Conservation (phyloP, 2,329 filamentous ascomycete genomes). For the Dendryphion nanum region DNA sequence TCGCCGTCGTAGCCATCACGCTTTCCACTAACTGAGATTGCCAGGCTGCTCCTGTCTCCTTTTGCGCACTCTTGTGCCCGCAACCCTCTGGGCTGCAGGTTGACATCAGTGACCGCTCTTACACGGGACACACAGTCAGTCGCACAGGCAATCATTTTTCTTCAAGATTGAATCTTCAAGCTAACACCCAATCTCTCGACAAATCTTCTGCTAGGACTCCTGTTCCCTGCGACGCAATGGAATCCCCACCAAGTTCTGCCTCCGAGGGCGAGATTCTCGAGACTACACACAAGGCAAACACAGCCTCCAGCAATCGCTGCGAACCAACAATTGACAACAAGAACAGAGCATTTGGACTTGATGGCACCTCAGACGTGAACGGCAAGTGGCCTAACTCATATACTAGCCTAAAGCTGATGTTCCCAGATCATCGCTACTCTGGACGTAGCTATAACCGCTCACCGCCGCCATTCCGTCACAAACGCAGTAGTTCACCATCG, state of each 20-base stretch:
- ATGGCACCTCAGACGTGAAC: conserved; percentile 25
- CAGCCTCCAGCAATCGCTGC: conserved; percentile 19
- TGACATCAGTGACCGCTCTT: conserved; percentile 10
- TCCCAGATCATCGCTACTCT: neutral
- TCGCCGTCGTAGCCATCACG: no score
- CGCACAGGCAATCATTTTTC: conserved; percentile 30
- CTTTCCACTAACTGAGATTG: no score
- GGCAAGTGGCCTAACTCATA: conserved; percentile 6
- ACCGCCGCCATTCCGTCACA: conserved; percentile 24
- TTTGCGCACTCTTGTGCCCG: conserved; percentile 25
- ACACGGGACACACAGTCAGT: conserved; percentile 37
- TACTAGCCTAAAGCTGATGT: neutral
- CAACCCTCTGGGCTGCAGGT: conserved; percentile 1
- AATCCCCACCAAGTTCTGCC: conserved; percentile 24
- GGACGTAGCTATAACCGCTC: conserved; percentile 15
- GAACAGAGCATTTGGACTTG: conserved; percentile 27
- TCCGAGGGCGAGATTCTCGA: conserved; percentile 31
- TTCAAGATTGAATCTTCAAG: conserved; percentile 23
- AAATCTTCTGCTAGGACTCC: neutral
- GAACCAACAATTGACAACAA: conserved; percentile 35
- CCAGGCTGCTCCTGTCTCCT: conserved; percentile 21
- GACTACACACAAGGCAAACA: conserved; percentile 34
- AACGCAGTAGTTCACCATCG: conserved; percentile 20
- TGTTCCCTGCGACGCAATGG: conserved; percentile 16
- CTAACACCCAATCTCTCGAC: conserved; percentile 17